Evolutionary conservation across 2,329 filamentous ascomycete species (phyloP).

Genomic region (Camptophora hylomeconis): DNA sequence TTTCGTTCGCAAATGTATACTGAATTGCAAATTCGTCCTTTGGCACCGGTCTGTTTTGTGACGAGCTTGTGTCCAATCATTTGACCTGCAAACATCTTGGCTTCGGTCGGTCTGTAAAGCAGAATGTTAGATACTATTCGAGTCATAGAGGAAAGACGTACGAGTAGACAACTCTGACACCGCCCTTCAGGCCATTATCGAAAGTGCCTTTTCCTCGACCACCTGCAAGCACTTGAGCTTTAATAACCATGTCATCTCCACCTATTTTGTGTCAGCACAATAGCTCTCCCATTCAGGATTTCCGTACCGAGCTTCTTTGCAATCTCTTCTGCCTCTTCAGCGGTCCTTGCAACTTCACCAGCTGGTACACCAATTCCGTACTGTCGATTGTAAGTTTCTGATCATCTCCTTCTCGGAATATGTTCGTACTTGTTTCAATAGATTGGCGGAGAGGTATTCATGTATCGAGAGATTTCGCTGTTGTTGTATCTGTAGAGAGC

Average conservation of each 20-base stretch:
- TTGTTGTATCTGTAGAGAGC: slow-evolving; percentile 55
- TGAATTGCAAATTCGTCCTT: slow-evolving; percentile 84
- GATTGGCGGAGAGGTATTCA: slow-evolving; percentile 91
- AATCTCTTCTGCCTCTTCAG: slow-evolving; percentile 79
- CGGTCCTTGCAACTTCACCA: slow-evolving; percentile 69
- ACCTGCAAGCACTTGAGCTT: slow-evolving; percentile 95
- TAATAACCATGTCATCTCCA: slow-evolving; percentile 95
- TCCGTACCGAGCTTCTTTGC: slow-evolving; percentile 70
- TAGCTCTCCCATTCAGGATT: slow-evolving; percentile 5
- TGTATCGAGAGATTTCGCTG: slow-evolving; percentile 87
- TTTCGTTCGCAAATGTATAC: slow-evolving; percentile 99
- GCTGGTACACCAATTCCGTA: slow-evolving; percentile 91
- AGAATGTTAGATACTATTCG: slow-evolving; percentile 6
- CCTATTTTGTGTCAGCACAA: slow-evolving; percentile 27
- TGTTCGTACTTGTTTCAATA: slow-evolving; percentile 54
- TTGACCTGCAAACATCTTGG: slow-evolving; percentile 94
- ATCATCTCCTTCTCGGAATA: slow-evolving; percentile 6
- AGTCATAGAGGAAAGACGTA: slow-evolving; percentile 26
- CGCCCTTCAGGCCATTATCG: slow-evolving; percentile 96
- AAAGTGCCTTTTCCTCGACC: slow-evolving; percentile 96
- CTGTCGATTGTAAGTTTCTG: slow-evolving; percentile 32
- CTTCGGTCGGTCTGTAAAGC: slow-evolving; percentile 56
- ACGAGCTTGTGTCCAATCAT: slow-evolving; percentile 99
- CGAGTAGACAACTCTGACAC: slow-evolving; percentile 98
- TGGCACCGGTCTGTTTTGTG: slow-evolving; percentile 96